A percentile compares a stretch with the other conserved stretches of the same genome.
Evolutionary conservation across 441 rosid genomes (phyloP).

Genomic region (Adansonia madagascariensis): DNA sequence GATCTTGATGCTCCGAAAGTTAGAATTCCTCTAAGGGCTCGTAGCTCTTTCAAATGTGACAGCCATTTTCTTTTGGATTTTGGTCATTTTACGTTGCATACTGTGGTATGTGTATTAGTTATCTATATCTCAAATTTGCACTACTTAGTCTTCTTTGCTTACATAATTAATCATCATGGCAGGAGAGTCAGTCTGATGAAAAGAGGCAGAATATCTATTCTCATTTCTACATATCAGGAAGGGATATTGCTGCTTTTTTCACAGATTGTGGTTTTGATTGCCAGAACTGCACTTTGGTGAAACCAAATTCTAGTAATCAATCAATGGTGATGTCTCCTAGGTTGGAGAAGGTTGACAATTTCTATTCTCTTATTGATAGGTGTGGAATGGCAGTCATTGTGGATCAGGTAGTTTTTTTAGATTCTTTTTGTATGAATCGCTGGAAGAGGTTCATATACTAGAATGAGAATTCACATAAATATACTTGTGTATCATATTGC

Average conservation of each 20-base stretch:
- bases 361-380: slow-evolving; percentile 88
- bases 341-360: slow-evolving; percentile 49
- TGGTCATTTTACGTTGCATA: slow-evolving; percentile 92
- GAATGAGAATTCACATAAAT: slow-evolving; percentile 18
- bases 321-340: slow-evolving; percentile 43
- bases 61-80: slow-evolving; percentile 94
- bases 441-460: slow-evolving; percentile 26
- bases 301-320: slow-evolving; percentile 48
- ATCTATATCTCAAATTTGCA: slow-evolving; percentile 27
- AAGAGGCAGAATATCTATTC: slow-evolving; percentile 86
- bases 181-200: slow-evolving; percentile 80
- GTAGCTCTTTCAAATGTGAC: slow-evolving; percentile 66
- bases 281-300: slow-evolving; percentile 46
- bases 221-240: slow-evolving; percentile 91
- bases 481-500: slow-evolving; percentile 31
- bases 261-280: slow-evolving; percentile 65
- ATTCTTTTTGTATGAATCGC: slow-evolving; percentile 18
- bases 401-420: slow-evolving; percentile 72
- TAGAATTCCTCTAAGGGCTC: slow-evolving; percentile 80
- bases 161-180: slow-evolving; percentile 39
- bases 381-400: slow-evolving; percentile 97
- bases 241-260: slow-evolving; percentile 97
- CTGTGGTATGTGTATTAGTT: slow-evolving; percentile 59
- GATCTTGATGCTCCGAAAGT: slow-evolving; percentile 99
- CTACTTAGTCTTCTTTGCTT: slow-evolving; percentile 32